Percentiles rank a stretch among this genome's conserved stretches.
phyloP scores from a whole-genome alignment of 2,329 filamentous ascomycete genomes.

The Alternaria sp. region DNA sequence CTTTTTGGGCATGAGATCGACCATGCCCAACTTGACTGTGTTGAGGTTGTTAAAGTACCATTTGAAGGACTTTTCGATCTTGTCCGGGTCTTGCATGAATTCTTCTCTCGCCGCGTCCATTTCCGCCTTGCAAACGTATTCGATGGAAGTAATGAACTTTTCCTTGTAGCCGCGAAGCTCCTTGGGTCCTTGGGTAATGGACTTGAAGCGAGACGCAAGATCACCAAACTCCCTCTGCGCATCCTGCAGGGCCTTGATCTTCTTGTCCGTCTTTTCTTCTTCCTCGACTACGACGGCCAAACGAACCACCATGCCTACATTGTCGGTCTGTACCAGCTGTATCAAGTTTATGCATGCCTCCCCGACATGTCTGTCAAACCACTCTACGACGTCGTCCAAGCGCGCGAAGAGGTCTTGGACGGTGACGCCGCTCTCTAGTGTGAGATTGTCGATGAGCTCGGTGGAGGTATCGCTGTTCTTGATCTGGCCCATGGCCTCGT shows the following conservation, averaged over 20 bases:
- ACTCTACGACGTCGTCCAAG: conserved; percentile 86
- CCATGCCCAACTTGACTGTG: conserved; percentile 92
- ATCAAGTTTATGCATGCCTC: conserved; percentile 90
- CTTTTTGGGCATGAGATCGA: conserved; percentile 89
- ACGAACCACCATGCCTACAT: conserved; percentile 87
- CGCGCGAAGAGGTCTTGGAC: conserved; percentile 89
- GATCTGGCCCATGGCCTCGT: conserved; percentile 97
- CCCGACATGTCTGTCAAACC: conserved; percentile 95
- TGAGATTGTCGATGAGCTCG: conserved; percentile 82
- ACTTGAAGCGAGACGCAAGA: conserved; percentile 91
- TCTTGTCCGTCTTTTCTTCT: conserved; percentile 95
- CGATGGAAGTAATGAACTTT: conserved; percentile 86
- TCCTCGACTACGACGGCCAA: conserved; percentile 92
- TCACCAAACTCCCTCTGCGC: conserved; percentile 96
- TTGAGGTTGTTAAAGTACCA: conserved; percentile 99
- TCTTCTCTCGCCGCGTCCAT: conserved; percentile 75
- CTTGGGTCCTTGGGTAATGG: conserved; percentile 92
- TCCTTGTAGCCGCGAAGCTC: conserved; percentile 95
- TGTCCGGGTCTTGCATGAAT: conserved; percentile 84
- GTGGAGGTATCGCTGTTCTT: conserved; percentile 82
- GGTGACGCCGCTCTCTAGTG: conserved; percentile 74
- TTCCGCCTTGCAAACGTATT: conserved; percentile 75
- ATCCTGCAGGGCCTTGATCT: conserved; percentile 89
- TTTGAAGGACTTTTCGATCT: conserved; percentile 85
- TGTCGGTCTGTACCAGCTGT: conserved; percentile 83